Evolutionary conservation across 1,284 basidiomycete species (phyloP).

Genomic region (Flammula alnicola): DNA sequence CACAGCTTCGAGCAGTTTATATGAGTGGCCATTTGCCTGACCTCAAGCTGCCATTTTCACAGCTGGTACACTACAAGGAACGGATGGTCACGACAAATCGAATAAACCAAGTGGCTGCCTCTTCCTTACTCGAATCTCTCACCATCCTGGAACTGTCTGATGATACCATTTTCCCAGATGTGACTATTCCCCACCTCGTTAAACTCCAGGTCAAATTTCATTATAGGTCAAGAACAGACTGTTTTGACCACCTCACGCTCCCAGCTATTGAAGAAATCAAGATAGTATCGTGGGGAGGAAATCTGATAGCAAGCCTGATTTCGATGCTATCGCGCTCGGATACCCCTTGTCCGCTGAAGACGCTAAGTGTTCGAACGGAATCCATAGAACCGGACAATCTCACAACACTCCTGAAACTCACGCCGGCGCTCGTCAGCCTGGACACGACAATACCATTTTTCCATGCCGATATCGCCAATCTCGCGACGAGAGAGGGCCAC

Average conservation of each 20-base stretch:
- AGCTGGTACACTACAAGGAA: constrained; percentile 26
- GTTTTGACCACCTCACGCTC: constrained; percentile 21
- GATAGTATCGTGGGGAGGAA: constrained; percentile 15
- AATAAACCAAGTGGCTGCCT: constrained; percentile 12
- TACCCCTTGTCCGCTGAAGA: constrained; percentile 12
- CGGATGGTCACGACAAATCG: constrained; percentile 9
- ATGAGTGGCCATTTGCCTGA: constrained; percentile 15
- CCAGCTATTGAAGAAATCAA: constrained; percentile 25
- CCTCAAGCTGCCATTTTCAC: constrained; percentile 20
- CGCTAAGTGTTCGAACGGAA: constrained; percentile 15
- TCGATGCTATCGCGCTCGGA: constrained; percentile 18
- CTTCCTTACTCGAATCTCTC: constrained; percentile 18
- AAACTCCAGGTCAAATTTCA: constrained; percentile 22
- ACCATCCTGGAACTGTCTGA: constrained; percentile 21
- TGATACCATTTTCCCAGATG: constrained; percentile 9
- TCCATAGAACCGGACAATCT: constrained; percentile 14
- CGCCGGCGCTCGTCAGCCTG: constrained; percentile 12
- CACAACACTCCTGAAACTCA: constrained; percentile 12
- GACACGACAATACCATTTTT: constrained; percentile 16
- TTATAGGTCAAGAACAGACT: constrained; percentile 5
- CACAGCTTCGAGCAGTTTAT: constrained; percentile 18
- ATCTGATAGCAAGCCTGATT: constrained; percentile 18
- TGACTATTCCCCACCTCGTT: constrained; percentile 19
- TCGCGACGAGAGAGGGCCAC: constrained; percentile 8
- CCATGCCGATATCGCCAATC: constrained; percentile 13